Percentiles rank a stretch among this genome's conserved stretches.
phyloP scores from a whole-genome alignment of 129 eudicot genomes.

The Tanacetum coccineum region DNA sequence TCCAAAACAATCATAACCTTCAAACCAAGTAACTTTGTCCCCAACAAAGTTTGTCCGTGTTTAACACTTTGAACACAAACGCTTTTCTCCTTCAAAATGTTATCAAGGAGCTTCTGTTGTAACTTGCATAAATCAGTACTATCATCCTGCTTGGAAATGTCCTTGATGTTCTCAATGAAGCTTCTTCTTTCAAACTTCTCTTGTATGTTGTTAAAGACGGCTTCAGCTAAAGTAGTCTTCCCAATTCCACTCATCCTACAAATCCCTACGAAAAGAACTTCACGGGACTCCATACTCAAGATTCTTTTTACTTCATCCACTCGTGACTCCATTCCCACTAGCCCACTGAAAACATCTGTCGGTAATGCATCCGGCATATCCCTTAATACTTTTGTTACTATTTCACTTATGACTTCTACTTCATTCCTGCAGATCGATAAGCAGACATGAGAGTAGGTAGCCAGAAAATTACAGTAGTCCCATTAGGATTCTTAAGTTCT shows the following conservation, averaged over 20 bases:
- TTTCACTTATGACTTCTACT: neutral
- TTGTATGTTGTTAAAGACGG: slow-evolving; percentile 1
- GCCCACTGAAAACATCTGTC: neutral
- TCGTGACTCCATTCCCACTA: slow-evolving; percentile 20
- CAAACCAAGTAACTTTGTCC: slow-evolving; percentile 13
- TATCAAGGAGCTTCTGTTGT: slow-evolving; percentile 15
- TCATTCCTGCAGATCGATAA: slow-evolving; percentile 1
- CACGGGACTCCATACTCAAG: slow-evolving; percentile 9
- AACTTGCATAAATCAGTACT: neutral
- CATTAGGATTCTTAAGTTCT: neutral
- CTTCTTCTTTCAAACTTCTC: neutral
- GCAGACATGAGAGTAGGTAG: neutral
- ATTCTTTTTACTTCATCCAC: slow-evolving; percentile 3
- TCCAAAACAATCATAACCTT: slow-evolving; percentile 20
- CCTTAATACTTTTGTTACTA: neutral
- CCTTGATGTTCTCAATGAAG: slow-evolving; percentile 21
- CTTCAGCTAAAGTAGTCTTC: slow-evolving; percentile 20
- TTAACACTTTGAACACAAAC: neutral
- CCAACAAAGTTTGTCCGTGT: slow-evolving; percentile 9
- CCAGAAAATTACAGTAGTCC: neutral
- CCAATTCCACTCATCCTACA: slow-evolving; percentile 24
- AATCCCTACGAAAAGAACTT: slow-evolving; percentile 17
- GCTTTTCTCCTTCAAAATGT: neutral
- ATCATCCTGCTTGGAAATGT: slow-evolving; percentile 15
- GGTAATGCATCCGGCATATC: neutral